Evolutionary conservation across 2,329 filamentous ascomycete species (phyloP).

Genomic region (Fusarium tanahbumbuense): DNA sequence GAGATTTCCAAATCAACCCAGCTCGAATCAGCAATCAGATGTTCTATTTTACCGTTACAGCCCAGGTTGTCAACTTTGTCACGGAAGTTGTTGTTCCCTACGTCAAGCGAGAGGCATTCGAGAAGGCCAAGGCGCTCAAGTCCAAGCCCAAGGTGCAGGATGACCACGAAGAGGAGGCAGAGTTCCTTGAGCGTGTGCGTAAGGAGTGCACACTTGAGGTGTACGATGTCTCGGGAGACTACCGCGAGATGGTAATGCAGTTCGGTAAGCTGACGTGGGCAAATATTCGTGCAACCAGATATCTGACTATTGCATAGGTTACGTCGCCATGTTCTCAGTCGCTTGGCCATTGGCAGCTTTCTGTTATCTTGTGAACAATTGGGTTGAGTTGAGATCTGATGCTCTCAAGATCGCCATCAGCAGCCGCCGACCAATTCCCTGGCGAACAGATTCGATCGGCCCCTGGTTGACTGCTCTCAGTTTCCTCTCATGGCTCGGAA

Average conservation of each 20-base stretch:
- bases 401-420: constrained; percentile 93
- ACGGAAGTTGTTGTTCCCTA: constrained; percentile 89
- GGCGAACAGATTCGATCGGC: constrained; percentile 92
- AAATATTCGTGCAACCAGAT: neutral
- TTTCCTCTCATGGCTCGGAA: constrained; percentile 94
- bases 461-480: constrained; percentile 88
- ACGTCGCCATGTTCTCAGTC: constrained; percentile 89
- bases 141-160: constrained; percentile 62
- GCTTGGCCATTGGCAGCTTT: constrained; percentile 94
- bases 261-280: constrained; percentile 62
- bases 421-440: constrained; percentile 89
- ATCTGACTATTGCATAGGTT: constrained; percentile 63
- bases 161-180: constrained; percentile 80
- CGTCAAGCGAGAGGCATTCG: constrained; percentile 80
- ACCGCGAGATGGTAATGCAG: constrained; percentile 93
- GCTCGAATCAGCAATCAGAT: constrained; percentile 88
- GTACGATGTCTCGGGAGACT: constrained; percentile 91
- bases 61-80: constrained; percentile 87
- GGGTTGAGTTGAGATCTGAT: constrained; percentile 93
- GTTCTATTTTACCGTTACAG: constrained; percentile 95
- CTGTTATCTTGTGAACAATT: constrained; percentile 94
- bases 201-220: constrained; percentile 82
- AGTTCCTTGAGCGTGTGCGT: constrained; percentile 84
- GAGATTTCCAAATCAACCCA: constrained; percentile 83
- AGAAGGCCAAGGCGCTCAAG: constrained; percentile 82